Evolutionary conservation across 768 basidiomycete species (phyloP).

Genomic region (Boletus vermiculosoides): DNA sequence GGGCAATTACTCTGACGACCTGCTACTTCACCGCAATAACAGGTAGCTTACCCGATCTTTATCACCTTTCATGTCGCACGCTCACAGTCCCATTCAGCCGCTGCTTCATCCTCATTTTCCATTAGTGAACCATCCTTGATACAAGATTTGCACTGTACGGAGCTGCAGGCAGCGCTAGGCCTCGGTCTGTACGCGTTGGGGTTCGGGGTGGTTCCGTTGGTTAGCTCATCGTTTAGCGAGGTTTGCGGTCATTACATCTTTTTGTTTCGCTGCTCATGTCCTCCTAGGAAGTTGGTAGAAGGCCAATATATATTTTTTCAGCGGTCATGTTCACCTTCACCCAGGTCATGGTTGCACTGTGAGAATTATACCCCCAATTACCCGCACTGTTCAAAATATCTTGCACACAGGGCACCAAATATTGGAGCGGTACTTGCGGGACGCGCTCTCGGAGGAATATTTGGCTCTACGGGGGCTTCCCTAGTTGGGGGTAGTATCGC

Average conservation of each 20-base stretch:
- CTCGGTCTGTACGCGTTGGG: slow-evolving; percentile 56
- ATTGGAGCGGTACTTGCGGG: slow-evolving; percentile 57
- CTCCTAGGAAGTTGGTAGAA: slow-evolving; percentile 58
- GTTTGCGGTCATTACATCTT: slow-evolving; percentile 2
- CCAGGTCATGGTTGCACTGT: slow-evolving; percentile 42
- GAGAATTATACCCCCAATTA: slow-evolving; percentile 1
- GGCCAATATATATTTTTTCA: slow-evolving; percentile 57
- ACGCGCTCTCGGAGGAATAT: slow-evolving; percentile 60
- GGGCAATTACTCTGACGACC: slow-evolving; percentile 36
- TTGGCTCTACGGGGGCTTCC: slow-evolving; percentile 61
- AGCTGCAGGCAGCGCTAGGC: slow-evolving; percentile 45
- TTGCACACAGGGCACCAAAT: slow-evolving; percentile 35
- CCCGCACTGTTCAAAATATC: background rate
- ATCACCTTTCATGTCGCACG: background rate
- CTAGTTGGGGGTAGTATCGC: slow-evolving; percentile 70
- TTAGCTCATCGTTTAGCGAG: slow-evolving; percentile 68
- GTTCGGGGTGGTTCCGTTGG: slow-evolving; percentile 58
- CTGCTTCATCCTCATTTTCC: slow-evolving; percentile 49
- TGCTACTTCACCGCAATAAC: slow-evolving; percentile 28
- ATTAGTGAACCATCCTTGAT: slow-evolving; percentile 58
- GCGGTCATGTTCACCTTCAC: slow-evolving; percentile 48
- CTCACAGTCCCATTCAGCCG: slow-evolving; percentile 37
- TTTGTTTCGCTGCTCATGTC: background rate
- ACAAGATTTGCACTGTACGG: slow-evolving; percentile 40
- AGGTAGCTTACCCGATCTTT: slow-evolving; percentile 4